These are phyloP conservation scores for Chaetomiaceae sp. DNA, from an alignment of 2,329 filamentous ascomycete species.

Conservation along the genomic window DNA sequence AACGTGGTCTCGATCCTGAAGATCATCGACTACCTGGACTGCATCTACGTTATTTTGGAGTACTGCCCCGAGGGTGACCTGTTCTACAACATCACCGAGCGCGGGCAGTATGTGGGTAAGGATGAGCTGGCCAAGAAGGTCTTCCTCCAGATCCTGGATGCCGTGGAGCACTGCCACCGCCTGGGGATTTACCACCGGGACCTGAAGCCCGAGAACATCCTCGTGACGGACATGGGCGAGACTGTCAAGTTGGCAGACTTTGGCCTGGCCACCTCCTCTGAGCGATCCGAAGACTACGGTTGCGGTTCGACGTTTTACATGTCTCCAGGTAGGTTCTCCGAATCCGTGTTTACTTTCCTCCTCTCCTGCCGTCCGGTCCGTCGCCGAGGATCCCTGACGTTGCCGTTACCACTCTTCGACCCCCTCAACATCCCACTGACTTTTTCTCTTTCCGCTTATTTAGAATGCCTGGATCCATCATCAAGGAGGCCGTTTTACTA, in stretches of 20 bases:
- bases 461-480: conserved; percentile 85
- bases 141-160: conserved; percentile 94
- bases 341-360: conserved; percentile 6
- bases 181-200: conserved; percentile 95
- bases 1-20: conserved; percentile 93
- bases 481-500: conserved; percentile 74
- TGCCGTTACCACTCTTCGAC: conserved; percentile 7
- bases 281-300: conserved; percentile 86
- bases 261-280: conserved; percentile 83
- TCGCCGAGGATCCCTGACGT: neutral
- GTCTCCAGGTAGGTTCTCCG: conserved; percentile 79
- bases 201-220: conserved; percentile 95
- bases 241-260: conserved; percentile 97
- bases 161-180: conserved; percentile 90
- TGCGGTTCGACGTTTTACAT: conserved; percentile 99
- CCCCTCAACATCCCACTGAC: conserved; percentile 26
- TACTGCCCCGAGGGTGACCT: conserved; percentile 96
- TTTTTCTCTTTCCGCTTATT: conserved; percentile 24
- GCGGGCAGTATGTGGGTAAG: conserved; percentile 88
- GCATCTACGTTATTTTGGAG: conserved; percentile 93
- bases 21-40: conserved; percentile 87
- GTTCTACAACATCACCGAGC: conserved; percentile 96
- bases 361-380: neutral
- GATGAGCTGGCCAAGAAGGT: conserved; percentile 80
- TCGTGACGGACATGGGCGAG: conserved; percentile 82